These are phyloP conservation scores for Amaranthus palmeri DNA, from an alignment of 148 eudicot species.

Conservation along the genomic window DNA sequence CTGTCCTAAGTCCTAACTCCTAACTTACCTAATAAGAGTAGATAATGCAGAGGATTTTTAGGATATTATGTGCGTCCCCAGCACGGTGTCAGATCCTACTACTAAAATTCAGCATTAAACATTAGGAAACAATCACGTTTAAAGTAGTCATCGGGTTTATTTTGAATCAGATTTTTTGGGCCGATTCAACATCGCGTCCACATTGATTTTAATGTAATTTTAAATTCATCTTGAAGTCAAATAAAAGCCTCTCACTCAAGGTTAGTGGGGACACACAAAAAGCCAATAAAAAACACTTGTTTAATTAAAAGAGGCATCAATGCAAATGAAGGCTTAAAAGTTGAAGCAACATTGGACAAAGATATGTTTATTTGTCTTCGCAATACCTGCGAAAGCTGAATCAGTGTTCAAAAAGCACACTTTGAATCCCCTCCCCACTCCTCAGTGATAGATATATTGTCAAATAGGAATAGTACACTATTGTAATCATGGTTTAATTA, in stretches of 20 bases:
- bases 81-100: constrained; percentile 12
- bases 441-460: no score
- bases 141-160: no score
- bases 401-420: not conserved
- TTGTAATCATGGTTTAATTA: not conserved
- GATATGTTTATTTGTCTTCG: not conserved
- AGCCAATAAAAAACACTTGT: not conserved
- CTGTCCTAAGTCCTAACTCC: not conserved
- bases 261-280: constrained; percentile 3
- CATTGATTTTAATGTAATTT: no score
- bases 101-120: not conserved
- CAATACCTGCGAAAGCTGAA: not conserved
- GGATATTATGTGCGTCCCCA: constrained; percentile 1
- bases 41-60: not conserved
- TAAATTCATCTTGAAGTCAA: no score
- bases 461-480: no score
- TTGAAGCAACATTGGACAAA: not conserved
- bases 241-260: not conserved
- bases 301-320: not conserved
- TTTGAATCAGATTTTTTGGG: no score
- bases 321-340: not conserved
- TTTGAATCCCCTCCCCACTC: not conserved
- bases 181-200: no score
- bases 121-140: no score
- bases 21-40: not conserved